Base-by-base conservation (phyloP, 2,329 filamentous ascomycete species). In the Colletotrichum euphorbiae region DNA sequence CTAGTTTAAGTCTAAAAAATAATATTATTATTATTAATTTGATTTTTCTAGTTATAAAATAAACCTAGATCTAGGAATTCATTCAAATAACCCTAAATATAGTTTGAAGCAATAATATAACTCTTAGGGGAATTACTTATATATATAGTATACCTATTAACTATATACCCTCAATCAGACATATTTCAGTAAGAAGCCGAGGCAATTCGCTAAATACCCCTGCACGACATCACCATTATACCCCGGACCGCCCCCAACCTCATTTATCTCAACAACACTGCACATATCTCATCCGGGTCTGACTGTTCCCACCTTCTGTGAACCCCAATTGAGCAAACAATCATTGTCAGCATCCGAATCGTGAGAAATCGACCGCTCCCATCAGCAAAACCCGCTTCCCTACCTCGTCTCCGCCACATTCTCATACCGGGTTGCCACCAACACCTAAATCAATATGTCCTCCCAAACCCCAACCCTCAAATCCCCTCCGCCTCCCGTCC, bases 401-500 rank as follows among this genome's bases (percentile, higher is more conserved):
- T 56, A 36, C 46, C 24, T 31, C 15, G 17, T 8, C 15, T 13
- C 19, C 7, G 2, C 21, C 19, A 7, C 19, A 28, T 21, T 1
- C 1, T 12, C 19, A 19, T 31, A 24, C 28, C 57, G 38, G n/a
- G 19, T 17, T 19, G n/a, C 12, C 52, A 56, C 12, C 21, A 24
- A 28, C 24, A 28, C 24, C 4, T 21, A 21, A 21, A 21, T 2
- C 33, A 38, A 24, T 31, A 66, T 66, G 63, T 12, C 54, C 13
- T 55, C 62, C 15, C 38, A 13, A 17, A 42, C 7, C 2, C 36
- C 64, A 12, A 28, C 9, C 31, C 51, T 68, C 52, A n/a, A 38
- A 7, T 46, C 36, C 19, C 65, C 52, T 36, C 65, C 65, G 9
- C 65, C 65, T 6, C 6, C 38, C 19, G 54, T 68, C 11, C 61